Conservation (phyloP, 768 basidiomycete species). For the Leccinum pellstonianum region DNA sequence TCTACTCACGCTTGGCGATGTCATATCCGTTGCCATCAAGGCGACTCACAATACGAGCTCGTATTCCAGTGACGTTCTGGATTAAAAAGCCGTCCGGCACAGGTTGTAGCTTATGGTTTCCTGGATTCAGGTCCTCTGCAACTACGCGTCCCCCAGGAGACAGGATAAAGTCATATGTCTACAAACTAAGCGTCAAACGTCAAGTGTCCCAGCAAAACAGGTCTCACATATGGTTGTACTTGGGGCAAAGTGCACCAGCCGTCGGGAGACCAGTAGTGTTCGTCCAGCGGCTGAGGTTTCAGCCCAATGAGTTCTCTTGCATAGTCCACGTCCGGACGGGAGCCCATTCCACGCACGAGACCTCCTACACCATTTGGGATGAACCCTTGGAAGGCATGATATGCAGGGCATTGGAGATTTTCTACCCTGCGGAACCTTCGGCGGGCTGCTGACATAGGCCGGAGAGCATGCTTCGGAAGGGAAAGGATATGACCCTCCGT, state of each 20-base stretch:
- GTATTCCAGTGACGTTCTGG: constrained; percentile 74
- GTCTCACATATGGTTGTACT: constrained; percentile 65
- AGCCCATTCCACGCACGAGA: constrained; percentile 66
- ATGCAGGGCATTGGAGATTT: constrained; percentile 73
- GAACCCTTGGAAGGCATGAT: constrained; percentile 43
- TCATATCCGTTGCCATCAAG: constrained; percentile 86
- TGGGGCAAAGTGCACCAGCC: constrained; percentile 78
- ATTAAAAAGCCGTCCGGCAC: constrained; percentile 72
- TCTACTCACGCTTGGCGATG: constrained; percentile 68
- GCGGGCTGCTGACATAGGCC: constrained; percentile 55
- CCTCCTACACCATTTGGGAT: constrained; percentile 40
- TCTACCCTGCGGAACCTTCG: constrained; percentile 62
- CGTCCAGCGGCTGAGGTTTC: constrained; percentile 47
- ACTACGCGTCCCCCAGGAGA: constrained; percentile 52
- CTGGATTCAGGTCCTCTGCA: constrained; percentile 70
- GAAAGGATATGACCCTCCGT: constrained; percentile 92
- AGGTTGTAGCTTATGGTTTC: constrained; percentile 58
- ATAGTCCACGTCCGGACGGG: constrained; percentile 78
- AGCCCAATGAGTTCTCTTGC: constrained; percentile 67
- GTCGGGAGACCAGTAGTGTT: constrained; percentile 58
- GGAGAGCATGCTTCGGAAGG: constrained; percentile 55
- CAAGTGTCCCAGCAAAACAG: background rate
- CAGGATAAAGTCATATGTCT: constrained; percentile 81
- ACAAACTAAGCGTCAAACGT: constrained; percentile 1
- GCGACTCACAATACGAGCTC: constrained; percentile 73